Conservation (phyloP, 208 protist genomes). For the Leptomonas seymouri region DNA sequence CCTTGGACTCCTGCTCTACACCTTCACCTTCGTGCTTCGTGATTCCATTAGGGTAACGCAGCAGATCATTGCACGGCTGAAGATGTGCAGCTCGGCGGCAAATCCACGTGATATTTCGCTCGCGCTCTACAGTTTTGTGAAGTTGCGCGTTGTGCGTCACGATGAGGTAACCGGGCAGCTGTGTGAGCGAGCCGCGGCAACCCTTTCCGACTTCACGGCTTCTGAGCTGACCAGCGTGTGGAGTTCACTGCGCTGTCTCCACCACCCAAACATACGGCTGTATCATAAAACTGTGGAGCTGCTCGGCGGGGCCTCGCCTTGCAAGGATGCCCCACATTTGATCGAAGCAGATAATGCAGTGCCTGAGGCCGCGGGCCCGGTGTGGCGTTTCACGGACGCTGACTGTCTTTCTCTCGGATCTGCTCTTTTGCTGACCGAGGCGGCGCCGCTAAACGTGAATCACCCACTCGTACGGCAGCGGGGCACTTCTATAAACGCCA, state of each 20-base stretch:
- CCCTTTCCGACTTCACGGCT: constrained; percentile 57
- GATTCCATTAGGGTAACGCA: constrained; percentile 85
- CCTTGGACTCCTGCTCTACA: constrained; percentile 76
- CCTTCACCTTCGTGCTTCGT: constrained; percentile 80
- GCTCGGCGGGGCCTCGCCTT: not conserved
- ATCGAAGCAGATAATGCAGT: not conserved
- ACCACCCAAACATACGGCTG: constrained; percentile 17
- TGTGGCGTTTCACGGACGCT: constrained; percentile 30
- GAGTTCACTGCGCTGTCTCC: constrained; percentile 65
- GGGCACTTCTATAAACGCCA: not conserved
- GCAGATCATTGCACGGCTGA: constrained; percentile 76
- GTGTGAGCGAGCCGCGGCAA: constrained; percentile 65
- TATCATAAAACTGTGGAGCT: constrained; percentile 26
- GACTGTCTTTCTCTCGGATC: constrained; percentile 33
- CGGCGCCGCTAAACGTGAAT: constrained; percentile 1
- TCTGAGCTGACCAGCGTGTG: constrained; percentile 73
- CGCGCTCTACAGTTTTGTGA: constrained; percentile 77
- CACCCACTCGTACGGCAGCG: constrained; percentile 11
- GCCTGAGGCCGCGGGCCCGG: not conserved
- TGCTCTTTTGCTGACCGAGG: constrained; percentile 30
- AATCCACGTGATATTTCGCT: constrained; percentile 71
- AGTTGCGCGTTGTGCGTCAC: constrained; percentile 57
- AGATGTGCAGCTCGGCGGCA: constrained; percentile 54
- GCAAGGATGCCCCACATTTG: not conserved
- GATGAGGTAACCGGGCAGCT: constrained; percentile 58